phyloP scores from a whole-genome alignment of 257 asterid species.

The Solanum peruvianum region DNA sequence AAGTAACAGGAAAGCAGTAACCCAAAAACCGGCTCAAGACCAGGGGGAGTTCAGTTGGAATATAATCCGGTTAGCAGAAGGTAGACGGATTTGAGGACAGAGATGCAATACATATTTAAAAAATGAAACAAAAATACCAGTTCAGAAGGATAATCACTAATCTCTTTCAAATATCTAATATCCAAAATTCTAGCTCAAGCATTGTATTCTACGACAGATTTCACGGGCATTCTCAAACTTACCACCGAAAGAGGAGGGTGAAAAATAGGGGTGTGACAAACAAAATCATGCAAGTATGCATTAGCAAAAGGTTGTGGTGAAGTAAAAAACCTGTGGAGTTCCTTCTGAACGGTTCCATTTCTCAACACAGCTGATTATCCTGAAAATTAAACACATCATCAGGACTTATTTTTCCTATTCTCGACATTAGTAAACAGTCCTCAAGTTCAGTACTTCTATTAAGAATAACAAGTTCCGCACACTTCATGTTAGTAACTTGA shows the following conservation, averaged over 20 bases:
- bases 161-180: not conserved
- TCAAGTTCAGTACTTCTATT: not conserved
- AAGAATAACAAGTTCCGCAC: not conserved
- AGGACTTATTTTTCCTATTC: not conserved
- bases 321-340: constrained; percentile 60
- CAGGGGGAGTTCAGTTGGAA: not conserved
- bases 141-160: not conserved
- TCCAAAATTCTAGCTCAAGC: not conserved
- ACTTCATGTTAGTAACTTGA: not conserved
- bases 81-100: not conserved
- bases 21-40: not conserved
- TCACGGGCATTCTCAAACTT: not conserved
- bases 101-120: not conserved
- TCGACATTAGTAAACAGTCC: not conserved
- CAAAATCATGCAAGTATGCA: not conserved
- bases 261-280: not conserved
- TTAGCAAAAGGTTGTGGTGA: not conserved
- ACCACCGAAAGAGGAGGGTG: not conserved
- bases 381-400: constrained; percentile 10
- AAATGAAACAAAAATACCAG: not conserved
- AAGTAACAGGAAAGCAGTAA: not conserved
- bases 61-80: not conserved
- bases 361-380: constrained; percentile 66
- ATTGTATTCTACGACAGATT: not conserved
- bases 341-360: constrained; percentile 66